Percentiles rank a stretch among this genome's conserved stretches.
phyloP scores from a whole-genome alignment of 2,329 filamentous ascomycete species.

The Tolypocladium paradoxum region DNA sequence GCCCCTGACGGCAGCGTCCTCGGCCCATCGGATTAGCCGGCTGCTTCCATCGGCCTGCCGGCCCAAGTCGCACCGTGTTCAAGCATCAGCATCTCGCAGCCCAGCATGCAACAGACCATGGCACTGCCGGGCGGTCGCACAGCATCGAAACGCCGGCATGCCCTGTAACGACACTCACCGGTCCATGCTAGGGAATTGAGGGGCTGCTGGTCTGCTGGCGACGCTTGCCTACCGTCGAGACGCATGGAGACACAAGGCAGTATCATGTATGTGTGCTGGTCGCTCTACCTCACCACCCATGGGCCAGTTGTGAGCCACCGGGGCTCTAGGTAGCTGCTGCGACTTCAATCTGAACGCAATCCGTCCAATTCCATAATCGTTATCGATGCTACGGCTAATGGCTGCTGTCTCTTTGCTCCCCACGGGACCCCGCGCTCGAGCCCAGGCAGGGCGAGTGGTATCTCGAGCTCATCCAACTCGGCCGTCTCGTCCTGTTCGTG shows the following conservation, averaged over 20 bases:
- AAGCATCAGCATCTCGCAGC: neutral
- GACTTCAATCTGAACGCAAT: neutral
- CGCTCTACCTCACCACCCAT: neutral
- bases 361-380: neutral
- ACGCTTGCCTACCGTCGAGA: neutral
- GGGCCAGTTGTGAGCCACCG: neutral
- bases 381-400: neutral
- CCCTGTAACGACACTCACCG: neutral
- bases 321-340: neutral
- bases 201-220: neutral
- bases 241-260: neutral
- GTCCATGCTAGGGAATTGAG: too few species aligned
- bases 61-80: neutral
- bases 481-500: neutral
- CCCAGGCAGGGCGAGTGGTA: neutral
- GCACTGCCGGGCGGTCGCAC: neutral
- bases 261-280: neutral
- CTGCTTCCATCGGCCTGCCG: neutral
- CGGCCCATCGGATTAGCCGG: neutral
- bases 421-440: neutral
- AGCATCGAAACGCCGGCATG: neutral
- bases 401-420: neutral
- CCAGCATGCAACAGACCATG: neutral
- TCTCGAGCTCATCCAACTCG: neutral
- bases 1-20: neutral